phyloP scores from a whole-genome alignment of 2,329 filamentous ascomycete species.

The Apiospora marii region DNA sequence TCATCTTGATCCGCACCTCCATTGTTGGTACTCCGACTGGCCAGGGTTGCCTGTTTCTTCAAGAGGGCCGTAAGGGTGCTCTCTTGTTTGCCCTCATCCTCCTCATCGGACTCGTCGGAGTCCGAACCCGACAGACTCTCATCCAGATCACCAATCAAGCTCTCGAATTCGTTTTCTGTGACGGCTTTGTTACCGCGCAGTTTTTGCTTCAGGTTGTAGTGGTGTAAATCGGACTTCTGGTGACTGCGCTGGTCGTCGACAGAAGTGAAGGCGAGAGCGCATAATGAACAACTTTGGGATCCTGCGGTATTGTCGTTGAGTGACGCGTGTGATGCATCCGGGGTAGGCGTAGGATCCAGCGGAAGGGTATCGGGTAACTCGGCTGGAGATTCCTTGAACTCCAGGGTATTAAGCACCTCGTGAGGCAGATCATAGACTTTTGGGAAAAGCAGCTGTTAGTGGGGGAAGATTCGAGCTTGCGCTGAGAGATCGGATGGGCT shows the following conservation, averaged over 20 bases:
- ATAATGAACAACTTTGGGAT: slow-evolving; percentile 83
- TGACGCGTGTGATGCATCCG: slow-evolving; percentile 33
- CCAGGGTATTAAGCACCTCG: slow-evolving; percentile 74
- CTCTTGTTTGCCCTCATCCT: slow-evolving; percentile 64
- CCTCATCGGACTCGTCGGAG: slow-evolving; percentile 70
- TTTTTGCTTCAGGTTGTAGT: slow-evolving; percentile 95
- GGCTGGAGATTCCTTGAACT: slow-evolving; percentile 55
- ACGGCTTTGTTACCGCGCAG: slow-evolving; percentile 76
- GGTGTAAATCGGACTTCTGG: slow-evolving; percentile 87
- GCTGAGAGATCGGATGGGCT: neutral
- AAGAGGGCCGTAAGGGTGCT: slow-evolving; percentile 78
- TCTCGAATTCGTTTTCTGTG: slow-evolving; percentile 84
- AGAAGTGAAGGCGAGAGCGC: slow-evolving; percentile 73
- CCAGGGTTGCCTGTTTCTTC: slow-evolving; percentile 82
- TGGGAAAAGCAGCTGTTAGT: slow-evolving; percentile 32
- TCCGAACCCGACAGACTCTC: slow-evolving; percentile 93
- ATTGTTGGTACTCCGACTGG: slow-evolving; percentile 54
- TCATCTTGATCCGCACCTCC: slow-evolving; percentile 56
- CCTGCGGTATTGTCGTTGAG: slow-evolving; percentile 57
- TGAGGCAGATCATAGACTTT: slow-evolving; percentile 83
- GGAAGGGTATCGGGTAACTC: neutral
- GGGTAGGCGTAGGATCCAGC: slow-evolving; percentile 17
- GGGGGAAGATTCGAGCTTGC: slow-evolving; percentile 25
- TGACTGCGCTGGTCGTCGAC: slow-evolving; percentile 86
- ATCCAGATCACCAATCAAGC: slow-evolving; percentile 82